Evolutionary conservation across 2,329 filamentous ascomycete genomes (phyloP).

Genomic region (Fusarium incarnatum): DNA sequence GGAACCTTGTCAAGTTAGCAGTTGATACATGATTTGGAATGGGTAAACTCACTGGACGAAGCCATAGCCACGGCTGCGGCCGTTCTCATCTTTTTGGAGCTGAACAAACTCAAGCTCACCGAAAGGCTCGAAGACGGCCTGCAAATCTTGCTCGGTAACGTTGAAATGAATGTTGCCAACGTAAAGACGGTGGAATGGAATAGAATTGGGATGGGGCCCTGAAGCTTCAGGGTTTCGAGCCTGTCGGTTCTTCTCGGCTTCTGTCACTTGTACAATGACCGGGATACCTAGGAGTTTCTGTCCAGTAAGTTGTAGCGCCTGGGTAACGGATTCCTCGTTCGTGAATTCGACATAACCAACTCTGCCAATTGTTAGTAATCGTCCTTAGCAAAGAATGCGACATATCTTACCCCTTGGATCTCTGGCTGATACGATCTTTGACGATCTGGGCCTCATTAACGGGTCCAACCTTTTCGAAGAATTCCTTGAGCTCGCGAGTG

Average conservation of each 20-base stretch:
- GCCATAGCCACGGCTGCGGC: conserved; percentile 92
- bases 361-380: conserved; percentile 63
- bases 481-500: conserved; percentile 90
- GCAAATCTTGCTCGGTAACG: conserved; percentile 94
- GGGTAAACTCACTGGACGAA: conserved; percentile 88
- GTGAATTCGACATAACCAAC: conserved; percentile 99
- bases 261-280: conserved; percentile 97
- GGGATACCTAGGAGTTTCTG: conserved; percentile 98
- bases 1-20: conserved; percentile 73
- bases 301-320: conserved; percentile 97
- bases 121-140: conserved; percentile 97
- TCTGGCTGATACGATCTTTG: conserved; percentile 94
- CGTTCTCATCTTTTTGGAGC: conserved; percentile 93
- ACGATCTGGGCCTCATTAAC: conserved; percentile 99
- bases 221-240: conserved; percentile 82
- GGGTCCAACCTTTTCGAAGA: conserved; percentile 94
- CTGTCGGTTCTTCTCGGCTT: conserved; percentile 99
- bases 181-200: conserved; percentile 97
- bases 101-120: conserved; percentile 98
- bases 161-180: conserved; percentile 99
- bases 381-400: background rate
- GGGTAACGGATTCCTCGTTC: conserved; percentile 90
- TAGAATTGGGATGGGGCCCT: conserved; percentile 78
- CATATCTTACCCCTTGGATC: conserved; percentile 88
- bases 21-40: background rate